Conservation (phyloP, 1,139 yeast genomes). For the Eremothecium sinecaudum region DNA sequence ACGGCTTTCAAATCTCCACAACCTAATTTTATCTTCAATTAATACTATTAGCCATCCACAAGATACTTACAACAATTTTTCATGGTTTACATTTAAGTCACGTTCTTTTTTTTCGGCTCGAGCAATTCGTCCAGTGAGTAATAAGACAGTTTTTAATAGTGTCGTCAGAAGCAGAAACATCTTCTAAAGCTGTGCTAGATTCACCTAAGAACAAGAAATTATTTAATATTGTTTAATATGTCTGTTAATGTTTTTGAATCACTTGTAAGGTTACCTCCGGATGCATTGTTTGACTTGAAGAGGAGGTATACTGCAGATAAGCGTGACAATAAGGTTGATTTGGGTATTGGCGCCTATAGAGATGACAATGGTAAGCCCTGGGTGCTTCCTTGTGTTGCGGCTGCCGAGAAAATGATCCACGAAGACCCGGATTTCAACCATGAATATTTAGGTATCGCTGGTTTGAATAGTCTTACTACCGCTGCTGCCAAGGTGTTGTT, state of each 20-base stretch:
- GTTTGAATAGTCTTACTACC: conserved; percentile 56
- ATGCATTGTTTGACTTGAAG: conserved; percentile 75
- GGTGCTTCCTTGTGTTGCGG: conserved; percentile 77
- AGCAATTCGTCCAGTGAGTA: too few species aligned
- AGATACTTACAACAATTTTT: too few species aligned
- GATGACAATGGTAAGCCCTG: conserved; percentile 89
- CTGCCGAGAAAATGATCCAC: conserved; percentile 53
- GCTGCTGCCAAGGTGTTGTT: conserved; percentile 75
- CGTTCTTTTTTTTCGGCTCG: too few species aligned
- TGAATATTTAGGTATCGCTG: conserved; percentile 82
- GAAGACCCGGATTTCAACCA: conserved; percentile 65
- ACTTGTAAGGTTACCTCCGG: conserved; percentile 59
- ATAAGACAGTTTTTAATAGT: too few species aligned
- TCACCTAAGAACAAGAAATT: too few species aligned
- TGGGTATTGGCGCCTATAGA: conserved; percentile 95
- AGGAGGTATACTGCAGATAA: conserved; percentile 62
- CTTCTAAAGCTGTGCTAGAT: too few species aligned
- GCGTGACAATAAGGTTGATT: conserved; percentile 57
- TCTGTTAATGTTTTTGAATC: conserved; percentile 33
- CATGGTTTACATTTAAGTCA: too few species aligned
- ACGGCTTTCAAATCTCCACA: too few species aligned
- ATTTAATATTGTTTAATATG: conserved; percentile 3
- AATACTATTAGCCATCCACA: too few species aligned
- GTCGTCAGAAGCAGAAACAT: too few species aligned
- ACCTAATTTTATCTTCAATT: too few species aligned